Evolutionary conservation across 1,284 basidiomycete genomes (phyloP), one percentile per base, ranked within the genome.

Genomic region (Chondrostereum purpureum): DNA sequence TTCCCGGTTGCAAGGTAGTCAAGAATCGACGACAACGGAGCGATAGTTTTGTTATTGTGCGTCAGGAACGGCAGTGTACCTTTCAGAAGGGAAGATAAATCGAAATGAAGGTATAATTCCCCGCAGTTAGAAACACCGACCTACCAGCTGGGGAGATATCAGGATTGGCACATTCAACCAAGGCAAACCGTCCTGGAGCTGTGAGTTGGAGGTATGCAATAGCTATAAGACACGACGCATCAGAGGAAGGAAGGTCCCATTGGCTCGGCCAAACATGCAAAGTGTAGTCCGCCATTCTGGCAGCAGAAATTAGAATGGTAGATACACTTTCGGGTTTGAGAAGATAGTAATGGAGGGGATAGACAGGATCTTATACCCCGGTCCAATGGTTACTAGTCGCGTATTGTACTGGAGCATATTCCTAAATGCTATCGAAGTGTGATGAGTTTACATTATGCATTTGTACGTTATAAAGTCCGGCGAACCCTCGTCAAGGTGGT

Each of bases 91-190:
- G 39, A 24, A 18, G 16, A 35, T 16, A n/a, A 18, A 24, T 12
- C 22, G 14, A 1, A 10, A 27, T n/a, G 8, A 21, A 18, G 34
- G 33, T 46, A 14, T 17, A 31, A 6, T 14, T 17, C 6, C 43
- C 14, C 5, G 12, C 22, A 33, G 17, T n/a, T 23, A 44, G 42
- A 17, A 41, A 53, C 52, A 64, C 61, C 50, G 50, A 71, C 77
- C 61, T 61, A 83, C 87, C 87, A 55, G 70, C 79, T n/a, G 85
- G 83, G 48, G 86, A 87, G n/a, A 72, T 50, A 63, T 88, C 84
- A 5, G 84, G 80, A 58, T 85, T 78, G 19, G 47, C 22, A 17
- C 21, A 12, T 60, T 81, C 75, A 33, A 68, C 65, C 22, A 89
- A 61, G 13, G 62, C 61, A 61, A 83, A 89, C 51, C 73, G 66